These are phyloP conservation scores for Knoxia roxburghii DNA, from an alignment of 257 asterid species.

Conservation along the genomic window DNA sequence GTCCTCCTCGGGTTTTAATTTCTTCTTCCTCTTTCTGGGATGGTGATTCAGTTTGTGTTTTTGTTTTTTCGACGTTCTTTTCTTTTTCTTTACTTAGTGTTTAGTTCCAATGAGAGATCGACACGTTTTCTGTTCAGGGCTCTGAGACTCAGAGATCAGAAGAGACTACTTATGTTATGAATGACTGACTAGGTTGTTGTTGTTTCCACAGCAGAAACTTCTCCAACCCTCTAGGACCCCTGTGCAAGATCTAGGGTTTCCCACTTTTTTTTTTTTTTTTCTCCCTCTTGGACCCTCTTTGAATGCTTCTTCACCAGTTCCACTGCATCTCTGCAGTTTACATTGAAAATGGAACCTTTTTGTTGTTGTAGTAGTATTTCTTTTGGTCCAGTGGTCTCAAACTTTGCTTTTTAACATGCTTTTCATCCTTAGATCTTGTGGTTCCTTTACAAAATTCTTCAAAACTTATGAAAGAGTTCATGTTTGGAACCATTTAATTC, in stretches of 20 bases:
- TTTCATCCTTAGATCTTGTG: constrained; percentile 42
- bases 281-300: constrained; percentile 12
- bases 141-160: neutral
- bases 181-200: constrained; percentile 36
- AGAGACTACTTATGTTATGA: constrained; percentile 14
- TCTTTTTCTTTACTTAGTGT: neutral
- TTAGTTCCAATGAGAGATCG: constrained; percentile 38
- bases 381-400: constrained; percentile 27
- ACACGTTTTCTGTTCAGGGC: constrained; percentile 42
- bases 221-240: constrained; percentile 42
- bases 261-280: constrained; percentile 31
- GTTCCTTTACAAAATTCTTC: constrained; percentile 14
- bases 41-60: constrained; percentile 1
- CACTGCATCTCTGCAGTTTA: constrained; percentile 9
- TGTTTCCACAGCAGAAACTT: constrained; percentile 32
- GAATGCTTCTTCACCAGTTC: constrained; percentile 19
- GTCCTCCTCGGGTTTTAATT: neutral
- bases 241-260: constrained; percentile 85
- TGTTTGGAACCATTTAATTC: neutral
- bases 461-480: constrained; percentile 3
- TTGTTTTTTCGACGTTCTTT: neutral
- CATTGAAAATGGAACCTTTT: constrained; percentile 12
- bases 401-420: constrained; percentile 17
- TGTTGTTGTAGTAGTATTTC: too few species aligned
- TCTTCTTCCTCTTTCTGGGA: neutral